Percentiles rank a stretch among this genome's conserved stretches.
These are phyloP conservation scores for Sugiyamaella novakii DNA, from an alignment of 1,139 yeast species.

Conservation along the genomic window DNA sequence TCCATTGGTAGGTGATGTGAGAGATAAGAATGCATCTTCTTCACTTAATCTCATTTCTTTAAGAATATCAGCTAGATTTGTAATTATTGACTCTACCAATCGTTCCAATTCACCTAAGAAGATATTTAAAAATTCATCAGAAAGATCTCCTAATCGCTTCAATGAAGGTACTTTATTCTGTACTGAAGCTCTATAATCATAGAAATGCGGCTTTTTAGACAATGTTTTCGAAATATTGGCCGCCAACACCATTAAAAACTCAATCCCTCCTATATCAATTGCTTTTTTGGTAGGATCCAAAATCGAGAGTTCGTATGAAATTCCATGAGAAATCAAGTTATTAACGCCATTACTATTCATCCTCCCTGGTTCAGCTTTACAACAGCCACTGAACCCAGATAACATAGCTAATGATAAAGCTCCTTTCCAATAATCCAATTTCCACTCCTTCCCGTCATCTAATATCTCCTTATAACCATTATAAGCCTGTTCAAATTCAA, in stretches of 20 bases:
- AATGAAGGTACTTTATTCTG: conserved; percentile 51
- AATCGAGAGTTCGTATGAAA: conserved; percentile 45
- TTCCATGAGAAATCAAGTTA: conserved; percentile 1
- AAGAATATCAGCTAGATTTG: conserved; percentile 75
- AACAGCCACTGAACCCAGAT: conserved; percentile 70
- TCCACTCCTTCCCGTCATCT: conserved; percentile 14
- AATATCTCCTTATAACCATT: conserved; percentile 10
- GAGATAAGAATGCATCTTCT: conserved; percentile 71
- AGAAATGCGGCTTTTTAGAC: conserved; percentile 39
- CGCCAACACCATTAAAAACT: conserved; percentile 68
- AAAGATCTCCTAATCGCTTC: conserved; percentile 26
- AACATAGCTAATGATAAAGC: conserved; percentile 62
- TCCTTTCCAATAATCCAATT: conserved; percentile 49
- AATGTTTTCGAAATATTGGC: conserved; percentile 57
- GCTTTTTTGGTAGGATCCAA: conserved; percentile 52
- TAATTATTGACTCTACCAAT: conserved; percentile 63
- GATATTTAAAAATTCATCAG: conserved; percentile 28
- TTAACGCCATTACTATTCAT: background rate
- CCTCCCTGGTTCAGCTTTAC: conserved; percentile 48
- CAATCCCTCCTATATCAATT: conserved; percentile 74
- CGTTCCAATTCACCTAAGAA: conserved; percentile 35
- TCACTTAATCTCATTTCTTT: conserved; percentile 82
- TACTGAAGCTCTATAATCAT: conserved; percentile 67
- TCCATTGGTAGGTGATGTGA: no score
- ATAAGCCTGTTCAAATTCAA: conserved; percentile 24